Percentiles rank a stretch among this genome's conserved stretches.
Conservation (phyloP, 805 yeast genomes). For the Teunomyces lycoperdinae region DNA sequence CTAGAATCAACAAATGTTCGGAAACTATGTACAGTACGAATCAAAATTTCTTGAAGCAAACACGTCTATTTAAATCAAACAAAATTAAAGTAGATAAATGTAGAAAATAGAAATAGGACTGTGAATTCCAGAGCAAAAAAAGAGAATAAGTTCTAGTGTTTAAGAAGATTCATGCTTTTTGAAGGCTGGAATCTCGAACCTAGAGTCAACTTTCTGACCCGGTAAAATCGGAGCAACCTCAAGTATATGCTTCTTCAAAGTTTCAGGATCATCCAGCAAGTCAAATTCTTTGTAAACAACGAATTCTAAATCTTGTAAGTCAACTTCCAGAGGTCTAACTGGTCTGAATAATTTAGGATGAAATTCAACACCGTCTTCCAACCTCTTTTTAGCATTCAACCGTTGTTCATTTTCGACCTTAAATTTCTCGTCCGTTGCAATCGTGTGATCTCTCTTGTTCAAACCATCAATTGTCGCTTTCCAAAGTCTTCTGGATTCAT, state of each 20-base stretch:
- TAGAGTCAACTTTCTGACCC: conserved; percentile 66
- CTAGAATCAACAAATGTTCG: not conserved
- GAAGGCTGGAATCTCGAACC: conserved; percentile 18
- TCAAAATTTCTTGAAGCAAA: not conserved
- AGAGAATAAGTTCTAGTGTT: not conserved
- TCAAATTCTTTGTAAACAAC: conserved; percentile 58
- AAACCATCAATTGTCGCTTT: conserved; percentile 75
- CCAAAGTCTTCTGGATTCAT: conserved; percentile 86
- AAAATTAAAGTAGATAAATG: not conserved
- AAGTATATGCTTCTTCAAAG: conserved; percentile 54
- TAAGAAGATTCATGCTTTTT: conserved; percentile 4
- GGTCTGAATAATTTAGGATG: conserved; percentile 73
- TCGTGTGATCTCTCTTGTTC: conserved; percentile 71
- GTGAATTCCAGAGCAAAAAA: not conserved
- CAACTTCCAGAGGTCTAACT: conserved; percentile 21
- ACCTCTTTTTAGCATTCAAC: conserved; percentile 63
- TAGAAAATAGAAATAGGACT: not conserved
- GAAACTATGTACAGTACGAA: conserved; percentile 1
- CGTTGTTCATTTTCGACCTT: conserved; percentile 89
- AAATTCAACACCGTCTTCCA: conserved; percentile 76
- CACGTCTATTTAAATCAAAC: not conserved
- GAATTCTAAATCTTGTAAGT: conserved; percentile 54
- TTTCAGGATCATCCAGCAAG: conserved; percentile 48
- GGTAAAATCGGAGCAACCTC: conserved; percentile 78
- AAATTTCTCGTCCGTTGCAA: conserved; percentile 86